phyloP scores from a whole-genome alignment of 768 basidiomycete species.

The Strobilomyces echinocephalus region DNA sequence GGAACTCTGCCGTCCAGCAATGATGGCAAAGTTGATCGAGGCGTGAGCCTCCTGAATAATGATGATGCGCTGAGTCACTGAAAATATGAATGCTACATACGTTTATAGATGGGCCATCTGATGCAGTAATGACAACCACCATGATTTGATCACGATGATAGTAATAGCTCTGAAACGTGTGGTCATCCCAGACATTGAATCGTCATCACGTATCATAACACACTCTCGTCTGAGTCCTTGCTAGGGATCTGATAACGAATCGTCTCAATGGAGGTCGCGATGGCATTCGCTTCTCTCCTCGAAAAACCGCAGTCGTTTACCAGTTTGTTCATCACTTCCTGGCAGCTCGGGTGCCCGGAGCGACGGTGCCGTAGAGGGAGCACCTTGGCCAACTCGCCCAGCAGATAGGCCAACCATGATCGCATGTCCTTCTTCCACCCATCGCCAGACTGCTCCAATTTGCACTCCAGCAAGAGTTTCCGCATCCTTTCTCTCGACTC shows the following conservation, averaged over 20 bases:
- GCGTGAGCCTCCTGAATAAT: no score
- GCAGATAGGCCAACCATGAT: conserved; percentile 14
- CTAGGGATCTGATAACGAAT: conserved; percentile 1
- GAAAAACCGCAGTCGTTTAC: conserved; percentile 17
- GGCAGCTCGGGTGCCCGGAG: not conserved
- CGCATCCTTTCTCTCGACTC: conserved; percentile 28
- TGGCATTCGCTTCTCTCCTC: conserved; percentile 9
- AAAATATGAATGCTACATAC: no score
- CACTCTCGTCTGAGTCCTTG: not conserved
- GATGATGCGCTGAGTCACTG: no score
- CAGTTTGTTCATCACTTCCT: conserved; percentile 11
- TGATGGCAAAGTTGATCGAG: no score
- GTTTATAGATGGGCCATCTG: no score
- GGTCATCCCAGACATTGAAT: no score
- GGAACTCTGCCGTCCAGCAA: no score
- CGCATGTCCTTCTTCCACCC: conserved; percentile 19
- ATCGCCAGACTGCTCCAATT: not conserved
- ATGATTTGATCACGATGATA: no score
- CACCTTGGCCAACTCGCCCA: conserved; percentile 20
- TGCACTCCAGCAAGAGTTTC: conserved; percentile 9
- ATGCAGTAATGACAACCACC: no score
- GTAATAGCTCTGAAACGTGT: no score
- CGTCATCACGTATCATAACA: not conserved
- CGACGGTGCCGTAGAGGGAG: conserved; percentile 8
- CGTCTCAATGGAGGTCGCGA: conserved; percentile 16